Evolutionary conservation across 768 basidiomycete species (phyloP).

Genomic region (Leccinum barrowsii): DNA sequence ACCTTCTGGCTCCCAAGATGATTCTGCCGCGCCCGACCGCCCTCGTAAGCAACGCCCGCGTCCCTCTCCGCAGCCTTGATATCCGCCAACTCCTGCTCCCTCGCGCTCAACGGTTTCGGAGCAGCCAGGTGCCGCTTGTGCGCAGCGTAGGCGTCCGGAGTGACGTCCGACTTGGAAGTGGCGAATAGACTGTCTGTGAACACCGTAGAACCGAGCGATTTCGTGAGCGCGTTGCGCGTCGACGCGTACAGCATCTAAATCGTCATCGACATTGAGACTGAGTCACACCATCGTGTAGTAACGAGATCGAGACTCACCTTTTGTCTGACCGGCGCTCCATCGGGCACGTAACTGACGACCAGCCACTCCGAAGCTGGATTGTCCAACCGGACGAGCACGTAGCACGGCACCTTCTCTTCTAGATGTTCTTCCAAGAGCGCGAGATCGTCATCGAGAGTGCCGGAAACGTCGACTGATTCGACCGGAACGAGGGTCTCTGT

Average conservation of each 20-base stretch:
- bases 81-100: conserved; percentile 79
- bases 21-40: conserved; percentile 51
- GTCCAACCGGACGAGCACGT: conserved; percentile 67
- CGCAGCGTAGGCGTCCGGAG: conserved; percentile 64
- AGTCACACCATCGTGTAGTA: neutral
- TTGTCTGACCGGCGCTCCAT: conserved; percentile 72
- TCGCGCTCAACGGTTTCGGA: conserved; percentile 76
- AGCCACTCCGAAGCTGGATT: conserved; percentile 64
- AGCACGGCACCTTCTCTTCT: conserved; percentile 64
- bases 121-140: conserved; percentile 71
- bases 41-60: conserved; percentile 51
- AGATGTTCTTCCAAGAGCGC: conserved; percentile 52
- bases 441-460: conserved; percentile 63
- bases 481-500: conserved; percentile 70
- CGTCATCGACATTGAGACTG: neutral
- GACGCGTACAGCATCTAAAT: conserved; percentile 86
- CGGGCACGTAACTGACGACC: conserved; percentile 77
- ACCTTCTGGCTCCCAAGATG: conserved; percentile 54
- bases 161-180: conserved; percentile 64
- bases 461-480: conserved; percentile 42
- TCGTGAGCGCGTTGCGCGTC: conserved; percentile 64
- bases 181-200: conserved; percentile 80
- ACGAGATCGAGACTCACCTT: conserved; percentile 48
- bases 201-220: conserved; percentile 66
- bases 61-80: conserved; percentile 74